A percentile compares a stretch with the other conserved stretches of the same genome.
Conservation (phyloP, 208 protist species). For the Trypanosoma platydactyli region DNA sequence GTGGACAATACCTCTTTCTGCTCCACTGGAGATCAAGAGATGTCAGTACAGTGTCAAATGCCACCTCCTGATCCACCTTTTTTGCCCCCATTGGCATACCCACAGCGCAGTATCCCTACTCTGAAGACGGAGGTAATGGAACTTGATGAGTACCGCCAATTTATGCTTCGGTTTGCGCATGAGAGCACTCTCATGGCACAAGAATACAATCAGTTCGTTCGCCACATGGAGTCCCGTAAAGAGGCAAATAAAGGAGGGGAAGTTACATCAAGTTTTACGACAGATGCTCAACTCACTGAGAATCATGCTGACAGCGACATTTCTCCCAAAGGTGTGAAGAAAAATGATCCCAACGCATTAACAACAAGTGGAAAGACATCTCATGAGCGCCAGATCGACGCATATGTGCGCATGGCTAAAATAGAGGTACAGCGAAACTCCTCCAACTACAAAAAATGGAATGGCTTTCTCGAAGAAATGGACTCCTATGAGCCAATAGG, state of each 20-base stretch:
- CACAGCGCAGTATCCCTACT: constrained; percentile 8
- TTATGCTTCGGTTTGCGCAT: constrained; percentile 21
- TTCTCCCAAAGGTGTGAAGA: background rate
- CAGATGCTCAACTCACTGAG: background rate
- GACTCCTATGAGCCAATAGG: constrained; percentile 22
- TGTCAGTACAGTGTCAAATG: background rate
- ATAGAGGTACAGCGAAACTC: constrained; percentile 19
- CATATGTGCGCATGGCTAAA: constrained; percentile 31
- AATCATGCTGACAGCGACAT: background rate
- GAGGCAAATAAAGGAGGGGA: background rate
- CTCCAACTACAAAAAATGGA: constrained; percentile 31
- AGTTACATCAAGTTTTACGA: background rate
- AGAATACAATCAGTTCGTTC: constrained; percentile 18
- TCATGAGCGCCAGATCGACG: constrained; percentile 22
- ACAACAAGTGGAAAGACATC: background rate
- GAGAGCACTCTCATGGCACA: constrained; percentile 19
- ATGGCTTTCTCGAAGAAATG: constrained; percentile 32
- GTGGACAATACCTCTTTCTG: background rate
- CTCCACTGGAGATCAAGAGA: background rate
- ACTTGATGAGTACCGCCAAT: constrained; percentile 24
- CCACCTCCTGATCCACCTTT: constrained; percentile 19
- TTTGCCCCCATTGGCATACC: constrained; percentile 24
- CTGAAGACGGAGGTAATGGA: constrained; percentile 24
- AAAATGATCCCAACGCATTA: background rate
- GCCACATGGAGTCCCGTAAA: background rate